Conservation (phyloP, 2,329 filamentous ascomycete genomes). For the Fusarium sp. region DNA sequence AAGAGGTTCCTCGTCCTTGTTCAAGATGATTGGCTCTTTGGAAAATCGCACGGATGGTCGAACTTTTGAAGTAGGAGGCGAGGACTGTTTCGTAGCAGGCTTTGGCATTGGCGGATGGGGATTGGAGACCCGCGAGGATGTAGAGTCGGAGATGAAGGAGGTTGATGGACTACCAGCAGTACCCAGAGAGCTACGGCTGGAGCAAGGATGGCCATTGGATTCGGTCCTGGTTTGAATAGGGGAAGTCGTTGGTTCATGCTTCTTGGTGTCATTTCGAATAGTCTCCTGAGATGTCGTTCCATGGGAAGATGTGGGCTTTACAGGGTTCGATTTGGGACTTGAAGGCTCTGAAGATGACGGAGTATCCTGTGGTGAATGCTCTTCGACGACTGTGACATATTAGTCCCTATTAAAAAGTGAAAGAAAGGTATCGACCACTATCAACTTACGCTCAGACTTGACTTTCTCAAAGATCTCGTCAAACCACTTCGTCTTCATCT, state of each 20-base stretch:
- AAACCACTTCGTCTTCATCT: conserved; percentile 47
- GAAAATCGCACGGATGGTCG: conserved; percentile 53
- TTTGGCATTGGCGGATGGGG: conserved; percentile 21
- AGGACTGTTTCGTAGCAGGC: conserved; percentile 13
- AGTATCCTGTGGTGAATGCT: conserved; percentile 34
- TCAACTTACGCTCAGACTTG: conserved; percentile 46
- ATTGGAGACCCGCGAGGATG: conserved; percentile 32
- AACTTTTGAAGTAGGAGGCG: conserved; percentile 28
- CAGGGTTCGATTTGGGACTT: conserved; percentile 37
- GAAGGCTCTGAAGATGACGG: conserved; percentile 41
- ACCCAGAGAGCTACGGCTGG: conserved; percentile 20
- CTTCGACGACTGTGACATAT: conserved; percentile 39
- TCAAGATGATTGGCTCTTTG: conserved; percentile 48
- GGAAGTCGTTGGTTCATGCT: conserved; percentile 1
- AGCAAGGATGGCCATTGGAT: conserved; percentile 3
- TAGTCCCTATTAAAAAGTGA: neutral
- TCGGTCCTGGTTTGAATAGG: conserved; percentile 7
- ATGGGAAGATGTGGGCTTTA: conserved; percentile 14
- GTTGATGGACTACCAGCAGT: conserved; percentile 28
- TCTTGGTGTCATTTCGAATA: conserved; percentile 39
- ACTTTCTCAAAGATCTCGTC: conserved; percentile 48
- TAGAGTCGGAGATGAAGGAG: conserved; percentile 42
- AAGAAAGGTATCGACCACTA: neutral
- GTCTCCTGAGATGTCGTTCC: conserved; percentile 33
- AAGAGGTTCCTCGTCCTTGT: conserved; percentile 31